Base-by-base conservation (phyloP, 495 filamentous ascomycete species). In the Penicillium steckii region DNA sequence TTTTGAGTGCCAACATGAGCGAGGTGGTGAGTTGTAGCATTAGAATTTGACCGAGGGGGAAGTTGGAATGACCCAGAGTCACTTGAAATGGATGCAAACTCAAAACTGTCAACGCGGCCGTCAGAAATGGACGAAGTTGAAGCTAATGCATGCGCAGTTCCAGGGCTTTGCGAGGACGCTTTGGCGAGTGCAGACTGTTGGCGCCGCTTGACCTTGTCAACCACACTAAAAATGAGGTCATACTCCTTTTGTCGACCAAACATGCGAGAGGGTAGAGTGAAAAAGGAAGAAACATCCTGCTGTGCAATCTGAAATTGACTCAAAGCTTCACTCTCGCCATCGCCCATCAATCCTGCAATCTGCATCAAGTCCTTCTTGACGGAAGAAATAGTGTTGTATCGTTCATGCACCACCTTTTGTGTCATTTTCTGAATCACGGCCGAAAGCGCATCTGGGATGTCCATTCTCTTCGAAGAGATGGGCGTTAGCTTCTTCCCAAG, bases 351-450 rank as follows among this genome's bases (percentile, higher is more conserved):
- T 57, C 84, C 77, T 42, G 85, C 80, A 3, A 95, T 81, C 52
- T 82, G 73, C 8, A 79, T 60, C 38, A 96, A 68, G 58, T 96
- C 91, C 56, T 89, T 73, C 51, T 87, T 88, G 13, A 95, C 78
- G 2, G 90, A 90, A 32, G 85, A 88, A 3, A 87, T 85, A 3
- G 89, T 93, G 60, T 92, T 81, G 62, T 96, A 96, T 8, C 91
- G 80, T 38, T 95, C 90, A 43, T 82, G 81, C 17, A 92, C 86
- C 24, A 84, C 85, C 61, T 93, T 95, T 42, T 88, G 82, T 0
- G 90, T 94, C 85, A 94, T 95, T 64, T 90, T 92, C 55, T 91
- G 86, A 35, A 96, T 88, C 7, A 96, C 87, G 3, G 79, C 76
- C 3, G 86, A 88, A 19, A 96, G 74, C 21, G 83, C 85, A 49